phyloP scores from a whole-genome alignment of 495 filamentous ascomycete genomes.

The Penicillium tannophilum region DNA sequence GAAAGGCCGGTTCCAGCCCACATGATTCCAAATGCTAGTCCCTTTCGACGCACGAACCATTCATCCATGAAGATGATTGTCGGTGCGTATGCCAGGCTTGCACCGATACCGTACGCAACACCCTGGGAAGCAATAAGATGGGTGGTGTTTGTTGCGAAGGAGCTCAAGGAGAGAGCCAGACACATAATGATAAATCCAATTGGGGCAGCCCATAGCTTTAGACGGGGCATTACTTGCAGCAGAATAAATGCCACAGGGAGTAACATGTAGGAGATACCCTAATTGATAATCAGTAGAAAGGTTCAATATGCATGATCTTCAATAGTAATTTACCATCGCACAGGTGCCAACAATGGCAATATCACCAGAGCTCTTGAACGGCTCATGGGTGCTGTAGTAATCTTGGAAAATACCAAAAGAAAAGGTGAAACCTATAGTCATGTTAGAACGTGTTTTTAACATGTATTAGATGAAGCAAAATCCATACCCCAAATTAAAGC shows the following conservation, averaged over 20 bases:
- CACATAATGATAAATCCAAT: slow-evolving; percentile 47
- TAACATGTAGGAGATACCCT: slow-evolving; percentile 55
- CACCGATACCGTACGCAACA: slow-evolving; percentile 50
- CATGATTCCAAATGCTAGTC: slow-evolving; percentile 54
- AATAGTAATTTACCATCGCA: slow-evolving; percentile 32
- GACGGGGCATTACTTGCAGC: slow-evolving; percentile 41
- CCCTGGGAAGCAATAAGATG: slow-evolving; percentile 56
- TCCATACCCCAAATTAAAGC: slow-evolving; percentile 63
- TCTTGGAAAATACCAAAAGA: slow-evolving; percentile 63
- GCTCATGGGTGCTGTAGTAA: slow-evolving; percentile 54
- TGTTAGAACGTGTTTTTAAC: neutral
- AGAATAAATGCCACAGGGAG: slow-evolving; percentile 47
- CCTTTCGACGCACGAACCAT: slow-evolving; percentile 54
- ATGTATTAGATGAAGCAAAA: neutral
- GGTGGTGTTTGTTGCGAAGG: slow-evolving; percentile 44
- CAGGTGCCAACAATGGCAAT: slow-evolving; percentile 51
- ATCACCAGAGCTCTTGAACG: slow-evolving; percentile 43
- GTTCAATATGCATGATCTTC: neutral
- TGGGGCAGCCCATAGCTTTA: slow-evolving; percentile 38
- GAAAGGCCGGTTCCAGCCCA: slow-evolving; percentile 48
- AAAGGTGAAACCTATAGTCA: slow-evolving; percentile 59
- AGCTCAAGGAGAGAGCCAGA: slow-evolving; percentile 41
- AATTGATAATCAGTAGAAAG: neutral
- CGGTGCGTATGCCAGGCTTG: slow-evolving; percentile 46
- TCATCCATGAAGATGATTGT: slow-evolving; percentile 53